Percentiles rank a stretch among this genome's conserved stretches.
These are phyloP conservation scores for Lignosus rhinocerotis DNA, from an alignment of 1,284 basidiomycete genomes.

Conservation along the genomic window DNA sequence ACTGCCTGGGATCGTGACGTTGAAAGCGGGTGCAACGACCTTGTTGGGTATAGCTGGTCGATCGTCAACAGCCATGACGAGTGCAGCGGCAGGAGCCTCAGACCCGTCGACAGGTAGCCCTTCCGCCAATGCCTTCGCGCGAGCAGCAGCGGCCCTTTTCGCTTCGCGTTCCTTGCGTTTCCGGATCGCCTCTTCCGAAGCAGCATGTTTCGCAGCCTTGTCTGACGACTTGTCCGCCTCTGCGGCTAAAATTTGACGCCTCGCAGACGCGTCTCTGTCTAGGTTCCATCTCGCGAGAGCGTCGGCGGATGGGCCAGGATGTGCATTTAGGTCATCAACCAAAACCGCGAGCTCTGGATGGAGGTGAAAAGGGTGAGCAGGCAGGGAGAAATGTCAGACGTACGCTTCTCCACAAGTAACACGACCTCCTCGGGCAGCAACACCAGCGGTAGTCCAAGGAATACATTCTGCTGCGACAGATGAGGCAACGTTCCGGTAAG, in stretches of 20 bases:
- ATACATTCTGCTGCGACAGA: constrained; percentile 95
- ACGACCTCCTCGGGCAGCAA: constrained; percentile 93
- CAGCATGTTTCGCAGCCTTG: constrained; percentile 44
- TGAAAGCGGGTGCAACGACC: constrained; percentile 41
- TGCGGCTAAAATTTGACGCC: constrained; percentile 46
- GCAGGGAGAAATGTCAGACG: constrained; percentile 17
- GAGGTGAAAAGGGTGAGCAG: background rate
- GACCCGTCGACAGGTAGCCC: constrained; percentile 18
- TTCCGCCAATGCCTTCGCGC: constrained; percentile 35
- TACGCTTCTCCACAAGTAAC: constrained; percentile 80
- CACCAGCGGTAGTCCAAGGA: constrained; percentile 87
- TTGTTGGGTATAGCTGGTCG: constrained; percentile 25
- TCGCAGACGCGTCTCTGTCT: constrained; percentile 46
- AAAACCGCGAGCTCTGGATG: constrained; percentile 74
- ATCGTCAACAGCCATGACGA: constrained; percentile 13
- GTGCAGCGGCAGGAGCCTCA: constrained; percentile 6
- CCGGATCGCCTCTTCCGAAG: constrained; percentile 61
- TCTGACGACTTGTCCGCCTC: constrained; percentile 49
- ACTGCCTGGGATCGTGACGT: constrained; percentile 60
- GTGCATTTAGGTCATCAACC: constrained; percentile 71
- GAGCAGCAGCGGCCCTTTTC: constrained; percentile 43
- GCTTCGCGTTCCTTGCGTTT: constrained; percentile 75
- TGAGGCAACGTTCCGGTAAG: constrained; percentile 91
- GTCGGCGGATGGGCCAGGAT: constrained; percentile 53
- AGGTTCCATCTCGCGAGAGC: constrained; percentile 59